Evolutionary conservation across 2,329 filamentous ascomycete genomes (phyloP).

Genomic region (Fusarium gaditjirri): DNA sequence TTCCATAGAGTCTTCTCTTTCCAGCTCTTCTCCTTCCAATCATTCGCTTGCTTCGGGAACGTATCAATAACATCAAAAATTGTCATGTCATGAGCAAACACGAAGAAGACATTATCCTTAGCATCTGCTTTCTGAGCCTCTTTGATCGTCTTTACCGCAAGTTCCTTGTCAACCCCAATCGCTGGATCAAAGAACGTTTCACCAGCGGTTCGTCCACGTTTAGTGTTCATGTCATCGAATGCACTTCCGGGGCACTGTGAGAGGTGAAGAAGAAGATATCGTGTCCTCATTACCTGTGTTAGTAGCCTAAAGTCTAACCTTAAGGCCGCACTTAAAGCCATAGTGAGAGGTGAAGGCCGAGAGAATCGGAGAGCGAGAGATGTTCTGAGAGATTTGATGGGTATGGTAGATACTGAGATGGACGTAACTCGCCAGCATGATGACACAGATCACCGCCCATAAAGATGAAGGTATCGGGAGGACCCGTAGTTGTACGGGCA

Average conservation of each 20-base stretch:
- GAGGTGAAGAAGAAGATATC: too few relatives aligned
- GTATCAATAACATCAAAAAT: constrained; percentile 3
- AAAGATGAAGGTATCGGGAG: background rate
- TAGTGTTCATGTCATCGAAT: background rate
- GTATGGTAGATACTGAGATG: background rate
- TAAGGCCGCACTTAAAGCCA: too few relatives aligned
- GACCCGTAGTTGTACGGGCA: constrained; percentile 6
- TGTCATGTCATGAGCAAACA: constrained; percentile 2
- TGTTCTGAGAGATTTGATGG: background rate
- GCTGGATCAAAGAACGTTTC: constrained; percentile 19
- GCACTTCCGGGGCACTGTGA: constrained; percentile 3
- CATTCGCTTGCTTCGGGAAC: background rate
- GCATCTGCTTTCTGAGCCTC: constrained; percentile 13
- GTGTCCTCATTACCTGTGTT: too few relatives aligned
- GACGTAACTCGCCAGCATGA: constrained; percentile 9
- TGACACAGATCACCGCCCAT: constrained; percentile 24
- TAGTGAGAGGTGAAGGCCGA: background rate
- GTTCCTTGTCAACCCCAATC: background rate
- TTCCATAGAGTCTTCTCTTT: constrained; percentile 8
- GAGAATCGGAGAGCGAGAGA: background rate
- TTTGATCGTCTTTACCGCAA: background rate
- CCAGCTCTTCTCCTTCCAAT: constrained; percentile 17
- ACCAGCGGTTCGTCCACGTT: background rate
- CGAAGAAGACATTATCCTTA: constrained; percentile 10
- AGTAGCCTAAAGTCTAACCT: too few relatives aligned